These are phyloP conservation scores for Lizanozyma gosingica DNA, from an alignment of 1,139 yeast species.

Conservation along the genomic window DNA sequence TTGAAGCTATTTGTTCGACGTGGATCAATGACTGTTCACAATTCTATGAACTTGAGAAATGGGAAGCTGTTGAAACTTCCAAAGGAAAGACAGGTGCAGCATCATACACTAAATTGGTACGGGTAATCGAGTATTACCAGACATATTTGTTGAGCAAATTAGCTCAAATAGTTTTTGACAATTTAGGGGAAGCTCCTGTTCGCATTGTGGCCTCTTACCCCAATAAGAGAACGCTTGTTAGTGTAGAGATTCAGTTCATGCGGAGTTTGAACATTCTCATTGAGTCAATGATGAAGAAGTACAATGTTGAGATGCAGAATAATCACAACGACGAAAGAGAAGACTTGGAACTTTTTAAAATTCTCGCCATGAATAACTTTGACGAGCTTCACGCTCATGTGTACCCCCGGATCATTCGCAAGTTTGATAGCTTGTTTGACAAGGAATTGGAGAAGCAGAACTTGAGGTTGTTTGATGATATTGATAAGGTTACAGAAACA, in stretches of 20 bases:
- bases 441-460: constrained; percentile 31
- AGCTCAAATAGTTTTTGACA: constrained; percentile 18
- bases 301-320: constrained; percentile 22
- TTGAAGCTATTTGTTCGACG: constrained; percentile 37
- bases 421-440: constrained; percentile 28
- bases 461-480: constrained; percentile 33
- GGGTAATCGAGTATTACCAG: constrained; percentile 30
- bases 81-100: constrained; percentile 7
- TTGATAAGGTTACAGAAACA: constrained; percentile 34
- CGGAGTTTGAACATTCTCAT: constrained; percentile 34
- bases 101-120: constrained; percentile 26
- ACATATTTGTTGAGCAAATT: constrained; percentile 24
- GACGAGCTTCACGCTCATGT: constrained; percentile 26
- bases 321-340: constrained; percentile 9
- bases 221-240: constrained; percentile 31
- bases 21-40: constrained; percentile 44
- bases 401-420: constrained; percentile 25
- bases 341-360: constrained; percentile 24
- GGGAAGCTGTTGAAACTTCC: constrained; percentile 21
- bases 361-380: constrained; percentile 39
- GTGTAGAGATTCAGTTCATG: constrained; percentile 41
- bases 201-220: constrained; percentile 30
- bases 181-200: constrained; percentile 7
- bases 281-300: constrained; percentile 37
- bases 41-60: constrained; percentile 34